A percentile compares a stretch with the other conserved stretches of the same genome.
These are phyloP conservation scores for Chamaecyparis obtusa DNA, from an alignment of 75 land plant genomes.

Conservation along the genomic window DNA sequence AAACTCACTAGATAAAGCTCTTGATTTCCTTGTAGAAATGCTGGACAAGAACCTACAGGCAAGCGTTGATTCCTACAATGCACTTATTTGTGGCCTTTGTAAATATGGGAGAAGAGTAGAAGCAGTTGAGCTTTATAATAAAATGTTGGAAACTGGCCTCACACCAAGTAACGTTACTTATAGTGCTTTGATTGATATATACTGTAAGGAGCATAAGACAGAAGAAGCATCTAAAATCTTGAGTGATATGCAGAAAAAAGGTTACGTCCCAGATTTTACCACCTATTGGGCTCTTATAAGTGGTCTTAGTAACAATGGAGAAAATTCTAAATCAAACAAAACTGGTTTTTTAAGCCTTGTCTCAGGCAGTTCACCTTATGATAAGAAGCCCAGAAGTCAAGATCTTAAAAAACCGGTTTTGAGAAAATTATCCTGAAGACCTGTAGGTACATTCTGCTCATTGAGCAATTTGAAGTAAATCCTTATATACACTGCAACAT, in stretches of 20 bases:
- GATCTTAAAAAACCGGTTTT: background rate
- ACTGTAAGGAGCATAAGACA: slow-evolving; percentile 38
- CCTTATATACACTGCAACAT: background rate
- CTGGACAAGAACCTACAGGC: slow-evolving; percentile 29
- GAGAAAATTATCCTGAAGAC: background rate
- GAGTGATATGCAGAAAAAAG: slow-evolving; percentile 50
- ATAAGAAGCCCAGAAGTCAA: background rate
- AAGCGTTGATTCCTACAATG: slow-evolving; percentile 25
- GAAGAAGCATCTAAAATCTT: slow-evolving; percentile 46
- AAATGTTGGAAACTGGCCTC: slow-evolving; percentile 45
- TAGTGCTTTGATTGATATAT: slow-evolving; percentile 39
- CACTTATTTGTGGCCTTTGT: slow-evolving; percentile 35
- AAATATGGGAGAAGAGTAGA: slow-evolving; percentile 24
- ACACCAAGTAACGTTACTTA: slow-evolving; percentile 44
- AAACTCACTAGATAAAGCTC: slow-evolving; percentile 34
- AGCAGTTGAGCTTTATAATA: slow-evolving; percentile 36
- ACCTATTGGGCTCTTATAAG: slow-evolving; percentile 68
- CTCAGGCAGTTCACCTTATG: slow-evolving; percentile 18
- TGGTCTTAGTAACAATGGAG: slow-evolving; percentile 29
- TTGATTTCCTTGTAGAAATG: slow-evolving; percentile 59
- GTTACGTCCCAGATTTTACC: slow-evolving; percentile 45
- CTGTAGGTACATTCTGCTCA: background rate
- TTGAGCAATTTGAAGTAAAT: background rate
- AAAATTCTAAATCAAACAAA: slow-evolving; percentile 7
- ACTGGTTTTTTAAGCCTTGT: slow-evolving; percentile 38